Base-by-base conservation (phyloP, 2,329 filamentous ascomycete species). In the Fusarium coicis region DNA sequence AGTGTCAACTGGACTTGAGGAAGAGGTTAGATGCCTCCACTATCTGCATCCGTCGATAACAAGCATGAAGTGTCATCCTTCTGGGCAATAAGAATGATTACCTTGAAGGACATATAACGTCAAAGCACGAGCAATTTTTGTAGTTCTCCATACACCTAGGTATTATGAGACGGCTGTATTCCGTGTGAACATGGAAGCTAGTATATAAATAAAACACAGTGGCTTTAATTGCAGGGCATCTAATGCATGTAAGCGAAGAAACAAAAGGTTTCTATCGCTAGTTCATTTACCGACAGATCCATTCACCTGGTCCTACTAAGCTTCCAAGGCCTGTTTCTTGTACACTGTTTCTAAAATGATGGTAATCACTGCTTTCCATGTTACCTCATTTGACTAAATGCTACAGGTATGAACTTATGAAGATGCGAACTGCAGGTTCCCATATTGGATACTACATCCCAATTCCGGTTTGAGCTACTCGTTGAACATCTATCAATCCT, bases 211-310 rank as follows among this genome's bases (percentile, higher is more conserved):
- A 37, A 36, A 56, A 63, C 23, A 44, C 46, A 52, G 39, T 46
- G 47, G 30, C 61, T 72, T 58, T 66, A 23, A 73, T 72, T 72
- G 34, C 69, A 72, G 54, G 69, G 37, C 52, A 52, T 30, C 56
- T 50, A 28, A 57, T 66, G 46, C 52, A 73, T 56, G 43, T 74
- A 66, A 53, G 62, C 68, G 61, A 72, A 67, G 70, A 73, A 73
- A 74, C 70, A 64, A 66, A 53, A 40, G 37, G 42, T 39, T 54
- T 43, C 39, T 56, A 23, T 44, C 66, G 42, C 57, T 74, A 57
- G 36, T 44, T 64, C 55, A 28, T 61, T 71, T 64, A 71, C 54
- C 60, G 56, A 71, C 50, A 55, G n/a, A 53, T 59, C 30, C 59
- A 39, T 57, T 40, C 11, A 44, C 30, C 30, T 54, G 30, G 34